A percentile compares a stretch with the other conserved stretches of the same genome.
Evolutionary conservation across 1,284 basidiomycete genomes (phyloP).

Genomic region (Flammula alnicola): DNA sequence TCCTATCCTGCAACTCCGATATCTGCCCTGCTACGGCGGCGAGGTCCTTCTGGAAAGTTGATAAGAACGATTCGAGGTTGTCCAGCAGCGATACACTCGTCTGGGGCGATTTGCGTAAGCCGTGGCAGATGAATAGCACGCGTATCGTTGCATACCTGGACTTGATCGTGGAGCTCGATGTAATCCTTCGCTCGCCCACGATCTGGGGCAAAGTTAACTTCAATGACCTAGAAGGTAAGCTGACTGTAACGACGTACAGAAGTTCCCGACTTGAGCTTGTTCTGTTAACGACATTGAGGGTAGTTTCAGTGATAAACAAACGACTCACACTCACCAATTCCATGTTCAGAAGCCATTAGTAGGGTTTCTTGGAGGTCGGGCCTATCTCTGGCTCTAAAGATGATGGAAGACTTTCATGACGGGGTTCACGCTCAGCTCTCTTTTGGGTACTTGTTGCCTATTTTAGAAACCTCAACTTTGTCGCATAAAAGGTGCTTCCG

Average conservation of each 20-base stretch:
- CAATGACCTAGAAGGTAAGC: neutral
- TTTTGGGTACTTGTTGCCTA: constrained; percentile 22
- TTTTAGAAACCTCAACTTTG: constrained; percentile 13
- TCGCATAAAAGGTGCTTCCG: too few relatives aligned
- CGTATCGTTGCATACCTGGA: constrained; percentile 45
- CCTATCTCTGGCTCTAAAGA: neutral
- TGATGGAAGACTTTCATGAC: constrained; percentile 2
- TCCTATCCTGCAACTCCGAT: constrained; percentile 88
- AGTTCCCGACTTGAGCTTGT: constrained; percentile 19
- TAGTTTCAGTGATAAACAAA: neutral
- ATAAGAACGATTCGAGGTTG: constrained; percentile 88
- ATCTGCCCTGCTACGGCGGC: constrained; percentile 95
- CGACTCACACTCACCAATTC: constrained; percentile 11
- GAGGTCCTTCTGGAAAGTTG: constrained; percentile 94
- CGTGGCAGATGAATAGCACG: neutral
- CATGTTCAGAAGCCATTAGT: constrained; percentile 16
- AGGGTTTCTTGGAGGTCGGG: neutral
- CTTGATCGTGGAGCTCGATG: constrained; percentile 84
- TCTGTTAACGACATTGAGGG: constrained; percentile 14
- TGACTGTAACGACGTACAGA: constrained; percentile 23
- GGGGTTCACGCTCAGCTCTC: neutral
- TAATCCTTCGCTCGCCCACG: constrained; percentile 69
- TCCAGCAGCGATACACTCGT: constrained; percentile 79
- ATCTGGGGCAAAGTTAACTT: constrained; percentile 34
- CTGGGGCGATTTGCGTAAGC: constrained; percentile 40